phyloP scores from a whole-genome alignment of 345 rosid genomes.

The Stellera chamaejasme region DNA sequence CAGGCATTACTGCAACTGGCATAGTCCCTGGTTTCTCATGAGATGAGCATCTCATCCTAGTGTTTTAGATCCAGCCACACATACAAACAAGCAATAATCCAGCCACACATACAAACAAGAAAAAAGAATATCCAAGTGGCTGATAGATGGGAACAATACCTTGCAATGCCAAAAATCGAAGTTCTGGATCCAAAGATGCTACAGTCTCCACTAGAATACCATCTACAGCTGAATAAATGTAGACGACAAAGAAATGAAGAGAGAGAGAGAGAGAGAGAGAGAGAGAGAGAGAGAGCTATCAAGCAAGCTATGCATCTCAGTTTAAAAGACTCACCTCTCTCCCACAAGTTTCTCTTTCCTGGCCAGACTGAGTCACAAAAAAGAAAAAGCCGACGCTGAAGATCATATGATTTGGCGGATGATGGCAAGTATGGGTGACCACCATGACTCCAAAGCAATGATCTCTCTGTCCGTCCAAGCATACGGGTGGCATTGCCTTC shows the following conservation, averaged over 20 bases:
- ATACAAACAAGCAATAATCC: too few relatives aligned
- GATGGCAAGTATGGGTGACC: conserved; percentile 82
- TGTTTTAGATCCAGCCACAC: too few relatives aligned
- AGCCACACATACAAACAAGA: neutral
- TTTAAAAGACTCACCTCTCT: conserved; percentile 38
- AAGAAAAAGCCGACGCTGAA: conserved; percentile 45
- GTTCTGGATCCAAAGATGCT: conserved; percentile 41
- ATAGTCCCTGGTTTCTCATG: too few relatives aligned
- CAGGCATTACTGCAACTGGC: too few relatives aligned
- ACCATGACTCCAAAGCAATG: conserved; percentile 82
- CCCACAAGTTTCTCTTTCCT: conserved; percentile 19
- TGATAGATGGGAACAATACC: conserved; percentile 27
- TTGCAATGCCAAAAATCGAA: conserved; percentile 67
- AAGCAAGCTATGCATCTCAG: conserved; percentile 7
- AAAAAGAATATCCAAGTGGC: conserved; percentile 1
- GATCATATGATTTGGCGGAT: conserved; percentile 39
- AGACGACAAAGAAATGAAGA: conserved; percentile 14
- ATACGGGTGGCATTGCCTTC: conserved; percentile 33
- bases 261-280: conserved; percentile 9
- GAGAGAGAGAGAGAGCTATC: conserved; percentile 5
- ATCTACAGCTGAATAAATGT: conserved; percentile 24
- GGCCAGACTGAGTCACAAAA: conserved; percentile 67
- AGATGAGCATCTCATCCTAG: too few relatives aligned
- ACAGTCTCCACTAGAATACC: conserved; percentile 30
- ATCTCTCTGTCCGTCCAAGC: conserved; percentile 39